Evolutionary conservation across 2,329 filamentous ascomycete species (phyloP), one percentile per base, ranked within the genome.

Genomic region (Monosporascus cannonballus): DNA sequence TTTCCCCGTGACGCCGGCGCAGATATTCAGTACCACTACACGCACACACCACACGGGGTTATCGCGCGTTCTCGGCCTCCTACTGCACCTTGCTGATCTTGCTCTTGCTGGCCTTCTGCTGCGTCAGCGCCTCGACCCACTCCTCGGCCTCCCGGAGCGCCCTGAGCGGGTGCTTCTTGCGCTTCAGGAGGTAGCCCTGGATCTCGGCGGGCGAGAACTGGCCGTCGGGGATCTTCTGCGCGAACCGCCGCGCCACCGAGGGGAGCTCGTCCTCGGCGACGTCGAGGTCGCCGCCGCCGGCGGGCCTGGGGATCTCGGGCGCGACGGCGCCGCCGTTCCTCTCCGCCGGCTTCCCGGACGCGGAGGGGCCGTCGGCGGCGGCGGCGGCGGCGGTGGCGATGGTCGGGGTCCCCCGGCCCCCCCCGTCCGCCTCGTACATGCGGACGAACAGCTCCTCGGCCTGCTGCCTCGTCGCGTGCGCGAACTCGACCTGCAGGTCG

Each of bases 401-500:
- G 9, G 4, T 5, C 30, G 30, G 30, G 11, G 4, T 4, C 30
- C 30, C 30, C 11, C 9, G 30, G 30, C 4, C 5, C 11, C 30
- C 30, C 30, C 68, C 66, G 42, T 75, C 75, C 2, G 69, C 69
- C 61, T 79, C 77, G 61, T 84, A 85, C 81, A 85, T 85, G 22
- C 81, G 70, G 59, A 79, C 69, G 56, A 86, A 86, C 2, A 86
- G 71, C 65, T 85, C 80, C 34, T 67, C 67, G 2, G 80, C 78
- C 62, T 85, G 82, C 8, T 67, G 59, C 34, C 71, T 70, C 2
- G 77, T 80, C 1, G 83, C 81, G 56, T 80, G 79, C 22, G 71
- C 76, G 67, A 91, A 88, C 11, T 73, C 73, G 1, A 91, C 80
- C 60, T 87, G 82, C 41, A 86, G 72, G 57, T 92, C 88, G 4